Evolutionary conservation across 2,329 filamentous ascomycete species (phyloP).

Genomic region (Leptodontidium sp.): DNA sequence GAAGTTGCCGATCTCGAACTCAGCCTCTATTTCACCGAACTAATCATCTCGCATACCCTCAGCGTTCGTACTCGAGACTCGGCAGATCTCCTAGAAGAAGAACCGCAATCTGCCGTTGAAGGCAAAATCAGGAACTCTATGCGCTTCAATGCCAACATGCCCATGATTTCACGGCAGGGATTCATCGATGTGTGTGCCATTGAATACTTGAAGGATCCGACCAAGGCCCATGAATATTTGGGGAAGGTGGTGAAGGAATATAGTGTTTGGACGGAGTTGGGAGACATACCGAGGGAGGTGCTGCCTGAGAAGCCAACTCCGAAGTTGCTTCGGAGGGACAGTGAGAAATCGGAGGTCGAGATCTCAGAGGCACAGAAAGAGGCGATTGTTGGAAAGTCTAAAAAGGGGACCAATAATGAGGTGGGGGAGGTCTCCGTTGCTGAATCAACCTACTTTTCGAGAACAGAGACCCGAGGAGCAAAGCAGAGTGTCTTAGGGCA

Average conservation of each 20-base stretch:
- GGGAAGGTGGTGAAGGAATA: slow-evolving; percentile 31
- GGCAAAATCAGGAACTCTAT: slow-evolving; percentile 32
- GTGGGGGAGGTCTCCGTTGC: not conserved
- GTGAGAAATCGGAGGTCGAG: not conserved
- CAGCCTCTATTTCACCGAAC: slow-evolving; percentile 35
- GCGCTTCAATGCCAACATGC: slow-evolving; percentile 40
- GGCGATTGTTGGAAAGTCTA: not conserved
- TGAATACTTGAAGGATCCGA: slow-evolving; percentile 36
- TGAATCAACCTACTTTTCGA: not conserved
- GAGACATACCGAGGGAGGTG: slow-evolving; percentile 34
- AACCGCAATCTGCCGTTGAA: slow-evolving; percentile 27
- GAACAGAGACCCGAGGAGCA: not conserved
- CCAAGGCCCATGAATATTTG: slow-evolving; percentile 30
- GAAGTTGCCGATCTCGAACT: slow-evolving; percentile 41
- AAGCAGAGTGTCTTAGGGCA: too few relatives aligned
- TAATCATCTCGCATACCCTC: slow-evolving; percentile 37
- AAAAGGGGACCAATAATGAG: not conserved
- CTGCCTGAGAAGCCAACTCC: slow-evolving; percentile 29
- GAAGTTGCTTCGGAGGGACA: not conserved
- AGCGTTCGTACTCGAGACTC: slow-evolving; percentile 20
- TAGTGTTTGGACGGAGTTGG: slow-evolving; percentile 38
- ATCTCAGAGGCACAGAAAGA: not conserved
- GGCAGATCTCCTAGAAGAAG: not conserved
- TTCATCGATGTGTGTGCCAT: slow-evolving; percentile 59
- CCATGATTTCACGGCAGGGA: slow-evolving; percentile 65